Evolutionary conservation across 208 protist genomes (phyloP).

Genomic region (Acanthamoeba royreba): DNA sequence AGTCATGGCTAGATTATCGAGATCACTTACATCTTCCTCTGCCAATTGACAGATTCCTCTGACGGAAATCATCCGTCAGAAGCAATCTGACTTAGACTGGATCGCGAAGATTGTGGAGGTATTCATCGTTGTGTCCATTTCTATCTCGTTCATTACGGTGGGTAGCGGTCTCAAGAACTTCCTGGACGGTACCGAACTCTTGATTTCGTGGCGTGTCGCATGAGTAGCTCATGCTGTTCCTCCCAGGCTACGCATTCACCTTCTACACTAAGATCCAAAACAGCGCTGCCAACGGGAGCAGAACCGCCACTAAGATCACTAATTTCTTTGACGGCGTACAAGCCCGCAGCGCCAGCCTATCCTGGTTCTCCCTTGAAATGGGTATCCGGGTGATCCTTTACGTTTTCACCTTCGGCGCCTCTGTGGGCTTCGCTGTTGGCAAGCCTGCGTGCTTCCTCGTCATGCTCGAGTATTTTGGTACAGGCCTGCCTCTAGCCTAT

Average conservation of each 20-base stretch:
- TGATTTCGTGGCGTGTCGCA: neutral
- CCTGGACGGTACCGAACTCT: constrained; percentile 56
- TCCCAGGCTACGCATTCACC: neutral
- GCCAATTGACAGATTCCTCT: constrained; percentile 47
- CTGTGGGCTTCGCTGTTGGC: constrained; percentile 55
- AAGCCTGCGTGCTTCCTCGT: constrained; percentile 65
- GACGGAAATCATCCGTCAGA: constrained; percentile 60
- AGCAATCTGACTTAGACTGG: constrained; percentile 64
- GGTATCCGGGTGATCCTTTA: constrained; percentile 28
- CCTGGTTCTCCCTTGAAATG: neutral
- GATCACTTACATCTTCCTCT: neutral
- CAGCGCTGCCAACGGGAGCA: neutral
- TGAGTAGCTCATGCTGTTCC: neutral
- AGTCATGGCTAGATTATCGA: neutral
- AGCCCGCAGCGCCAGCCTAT: neutral
- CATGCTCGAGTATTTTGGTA: constrained; percentile 58
- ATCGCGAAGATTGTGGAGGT: constrained; percentile 63
- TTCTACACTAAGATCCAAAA: neutral
- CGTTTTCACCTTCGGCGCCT: constrained; percentile 55
- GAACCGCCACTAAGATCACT: neutral
- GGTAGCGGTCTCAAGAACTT: constrained; percentile 73
- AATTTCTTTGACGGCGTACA: neutral
- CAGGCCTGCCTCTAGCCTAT: neutral
- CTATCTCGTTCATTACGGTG: constrained; percentile 72
- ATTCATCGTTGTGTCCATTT: constrained; percentile 72